Conservation (phyloP, 768 basidiomycete species). For the Agrocybe praecox region DNA sequence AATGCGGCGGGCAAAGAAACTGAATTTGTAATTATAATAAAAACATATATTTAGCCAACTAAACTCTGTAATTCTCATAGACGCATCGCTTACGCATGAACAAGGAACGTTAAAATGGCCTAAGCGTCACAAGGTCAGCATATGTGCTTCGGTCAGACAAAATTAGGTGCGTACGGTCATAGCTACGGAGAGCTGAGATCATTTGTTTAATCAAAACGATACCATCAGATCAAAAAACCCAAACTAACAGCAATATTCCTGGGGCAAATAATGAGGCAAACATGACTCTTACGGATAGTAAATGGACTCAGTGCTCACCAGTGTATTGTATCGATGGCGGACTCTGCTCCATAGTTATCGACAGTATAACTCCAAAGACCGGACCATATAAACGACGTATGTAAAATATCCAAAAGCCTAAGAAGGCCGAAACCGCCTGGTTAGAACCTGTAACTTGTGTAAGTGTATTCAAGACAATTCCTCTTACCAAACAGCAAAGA, state of each 20-base stretch:
- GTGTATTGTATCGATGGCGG: background rate
- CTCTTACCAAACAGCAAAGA: background rate
- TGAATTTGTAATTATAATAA: too few relatives aligned
- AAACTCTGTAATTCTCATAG: background rate
- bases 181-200: too few relatives aligned
- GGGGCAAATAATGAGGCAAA: too few relatives aligned
- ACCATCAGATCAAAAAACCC: too few relatives aligned
- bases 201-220: too few relatives aligned
- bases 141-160: too few relatives aligned
- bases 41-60: background rate
- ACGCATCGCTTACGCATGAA: background rate
- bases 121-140: too few relatives aligned
- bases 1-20: slow-evolving; percentile 39
- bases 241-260: too few relatives aligned
- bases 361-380: background rate
- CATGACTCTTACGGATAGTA: too few relatives aligned
- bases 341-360: background rate
- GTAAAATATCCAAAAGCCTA: background rate
- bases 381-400: background rate
- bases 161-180: too few relatives aligned
- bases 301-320: background rate
- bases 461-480: background rate
- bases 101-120: too few relatives aligned
- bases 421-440: too few relatives aligned
- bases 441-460: background rate